Base-by-base conservation (phyloP, 2,329 filamentous ascomycete species). In the Samsoniella hepiali region DNA sequence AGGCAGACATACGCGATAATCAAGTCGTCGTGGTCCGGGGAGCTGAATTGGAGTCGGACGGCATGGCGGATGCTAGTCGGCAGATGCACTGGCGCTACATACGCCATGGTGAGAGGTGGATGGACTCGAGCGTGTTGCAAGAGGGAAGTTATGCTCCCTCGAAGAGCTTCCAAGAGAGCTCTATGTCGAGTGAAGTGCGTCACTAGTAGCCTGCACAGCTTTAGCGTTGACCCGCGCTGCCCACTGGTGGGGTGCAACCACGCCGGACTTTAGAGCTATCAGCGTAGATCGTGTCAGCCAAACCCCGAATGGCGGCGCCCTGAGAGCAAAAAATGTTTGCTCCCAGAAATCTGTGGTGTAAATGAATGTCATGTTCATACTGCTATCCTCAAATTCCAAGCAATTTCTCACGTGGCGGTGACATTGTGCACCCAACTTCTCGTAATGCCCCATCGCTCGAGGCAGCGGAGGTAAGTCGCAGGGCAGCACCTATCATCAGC, bases 41-140 rank as follows among this genome's bases (percentile, higher is more conserved):
- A 84, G 58, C 96, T 80, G 70, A 98, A 88, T 69, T 87, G 88
- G 65, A 94, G 83, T 72, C 89, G 91, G 68, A 98, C 76, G 15
- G 93, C 94, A 84, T 97, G 91, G 62, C 93, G 88, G 67, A 97
- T 88, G 79, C 92, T 96, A 75, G 91, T 97, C 31, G 95, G 90
- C 70, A 88, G 85, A 76, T 99, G 95, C 63, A 99, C 95, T 45
- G 95, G 93, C 66, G 92, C 93, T 71, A 99, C 82, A 76, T 98
- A 99, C 59, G 95, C 91, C 95, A 99, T 99, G 63, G 55, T 71
- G 67, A 64, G 45, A 15, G 15, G 8, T 42, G n/a, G 17, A 38
- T 36, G 40, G 36, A 29, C 51, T 49, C 34, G 51, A 9, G 15
- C 38, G 50, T 38, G 40, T 47, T 62, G 49, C 5, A 55, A 31